Percentiles rank a stretch among this genome's conserved stretches.
Conservation (phyloP, 768 basidiomycete species). For the Termitomyces sp. region DNA sequence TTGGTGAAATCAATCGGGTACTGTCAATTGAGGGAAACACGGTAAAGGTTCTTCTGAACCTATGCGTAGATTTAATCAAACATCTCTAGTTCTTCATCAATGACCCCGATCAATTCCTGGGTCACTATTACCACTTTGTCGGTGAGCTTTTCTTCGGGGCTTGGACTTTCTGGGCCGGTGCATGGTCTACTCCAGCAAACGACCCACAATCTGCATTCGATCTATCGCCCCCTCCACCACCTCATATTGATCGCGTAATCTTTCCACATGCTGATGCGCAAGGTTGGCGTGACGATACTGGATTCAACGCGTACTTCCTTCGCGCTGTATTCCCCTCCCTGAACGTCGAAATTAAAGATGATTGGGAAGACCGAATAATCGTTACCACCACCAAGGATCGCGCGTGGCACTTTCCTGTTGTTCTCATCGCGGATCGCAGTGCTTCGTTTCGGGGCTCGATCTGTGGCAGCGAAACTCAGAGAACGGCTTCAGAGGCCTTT, state of each 20-base stretch:
- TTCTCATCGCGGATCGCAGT: slow-evolving; percentile 71
- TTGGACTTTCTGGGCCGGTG: slow-evolving; percentile 72
- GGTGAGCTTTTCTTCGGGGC: slow-evolving; percentile 77
- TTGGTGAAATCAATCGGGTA: slow-evolving; percentile 33
- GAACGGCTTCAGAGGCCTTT: slow-evolving; percentile 70
- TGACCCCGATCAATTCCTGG: slow-evolving; percentile 74
- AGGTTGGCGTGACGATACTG: slow-evolving; percentile 75
- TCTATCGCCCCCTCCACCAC: slow-evolving; percentile 28
- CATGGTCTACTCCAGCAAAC: slow-evolving; percentile 28
- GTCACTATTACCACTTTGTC: slow-evolving; percentile 86
- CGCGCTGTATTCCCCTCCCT: slow-evolving; percentile 71
- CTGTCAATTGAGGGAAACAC: slow-evolving; percentile 70
- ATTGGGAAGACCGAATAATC: slow-evolving; percentile 65
- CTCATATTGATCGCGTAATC: slow-evolving; percentile 64
- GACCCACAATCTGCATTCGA: slow-evolving; percentile 17
- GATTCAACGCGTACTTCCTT: slow-evolving; percentile 76
- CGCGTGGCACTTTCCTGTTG: slow-evolving; percentile 70
- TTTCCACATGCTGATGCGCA: slow-evolving; percentile 58
- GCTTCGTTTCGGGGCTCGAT: slow-evolving; percentile 67
- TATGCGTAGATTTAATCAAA: background rate
- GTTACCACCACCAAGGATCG: slow-evolving; percentile 32
- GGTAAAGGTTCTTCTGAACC: slow-evolving; percentile 31
- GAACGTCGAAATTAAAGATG: slow-evolving; percentile 62
- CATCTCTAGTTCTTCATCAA: slow-evolving; percentile 50
- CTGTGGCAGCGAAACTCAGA: slow-evolving; percentile 63